Conservation (phyloP, 2,329 filamentous ascomycete genomes). For the Exophiala spinifera region DNA sequence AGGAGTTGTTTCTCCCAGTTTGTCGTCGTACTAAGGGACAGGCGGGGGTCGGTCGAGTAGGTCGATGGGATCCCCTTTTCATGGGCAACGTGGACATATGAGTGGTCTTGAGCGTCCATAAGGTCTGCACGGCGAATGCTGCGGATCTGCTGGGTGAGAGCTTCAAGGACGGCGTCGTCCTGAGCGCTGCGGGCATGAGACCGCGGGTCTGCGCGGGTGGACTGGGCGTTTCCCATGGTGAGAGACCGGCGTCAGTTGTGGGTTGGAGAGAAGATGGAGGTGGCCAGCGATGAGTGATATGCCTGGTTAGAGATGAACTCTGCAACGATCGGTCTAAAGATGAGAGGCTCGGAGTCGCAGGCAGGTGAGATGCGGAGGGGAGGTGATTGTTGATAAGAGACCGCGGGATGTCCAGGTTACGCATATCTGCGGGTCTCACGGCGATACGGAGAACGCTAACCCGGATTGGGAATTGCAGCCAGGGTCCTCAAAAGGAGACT, state of each 20-base stretch:
- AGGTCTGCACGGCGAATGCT: slow-evolving; percentile 33
- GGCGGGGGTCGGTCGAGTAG: slow-evolving; percentile 31
- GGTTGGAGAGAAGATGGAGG: no score
- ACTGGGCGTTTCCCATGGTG: slow-evolving; percentile 29
- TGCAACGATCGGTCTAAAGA: no score
- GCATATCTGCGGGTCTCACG: not conserved
- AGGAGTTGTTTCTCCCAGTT: slow-evolving; percentile 63
- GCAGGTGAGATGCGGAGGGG: not conserved
- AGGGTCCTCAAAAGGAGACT: not conserved
- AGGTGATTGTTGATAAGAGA: not conserved
- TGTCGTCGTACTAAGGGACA: slow-evolving; percentile 53
- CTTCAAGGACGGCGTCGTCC: slow-evolving; percentile 31
- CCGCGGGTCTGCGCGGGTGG: slow-evolving; percentile 10
- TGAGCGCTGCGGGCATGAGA: not conserved
- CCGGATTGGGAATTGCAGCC: not conserved
- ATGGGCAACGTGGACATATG: slow-evolving; percentile 51
- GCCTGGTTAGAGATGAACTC: no score
- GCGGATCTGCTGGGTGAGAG: slow-evolving; percentile 41
- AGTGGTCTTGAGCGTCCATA: slow-evolving; percentile 43
- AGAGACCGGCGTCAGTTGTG: not conserved
- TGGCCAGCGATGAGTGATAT: no score
- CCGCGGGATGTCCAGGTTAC: no score
- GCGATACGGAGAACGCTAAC: not conserved
- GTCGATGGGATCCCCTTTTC: slow-evolving; percentile 39
- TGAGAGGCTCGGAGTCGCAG: not conserved